Conservation (phyloP, 257 asterid species). For the Scutellaria galericulata region DNA sequence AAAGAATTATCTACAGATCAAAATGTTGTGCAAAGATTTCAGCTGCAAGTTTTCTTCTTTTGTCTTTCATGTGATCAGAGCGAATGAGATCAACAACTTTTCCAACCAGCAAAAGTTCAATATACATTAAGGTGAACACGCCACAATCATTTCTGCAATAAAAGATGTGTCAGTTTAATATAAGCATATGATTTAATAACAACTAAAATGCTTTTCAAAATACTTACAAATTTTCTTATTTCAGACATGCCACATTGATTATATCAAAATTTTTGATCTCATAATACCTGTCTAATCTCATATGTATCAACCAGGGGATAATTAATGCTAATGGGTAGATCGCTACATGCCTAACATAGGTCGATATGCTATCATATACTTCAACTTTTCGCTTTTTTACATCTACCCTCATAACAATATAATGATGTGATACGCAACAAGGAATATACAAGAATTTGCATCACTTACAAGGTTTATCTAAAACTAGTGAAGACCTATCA, state of each 20-base stretch:
- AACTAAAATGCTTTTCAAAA: no score
- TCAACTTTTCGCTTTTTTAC: no score
- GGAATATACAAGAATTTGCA: neutral
- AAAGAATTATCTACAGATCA: neutral
- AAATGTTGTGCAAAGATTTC: neutral
- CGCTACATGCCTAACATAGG: no score
- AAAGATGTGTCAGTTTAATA: neutral
- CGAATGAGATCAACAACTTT: neutral
- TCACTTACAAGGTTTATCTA: neutral
- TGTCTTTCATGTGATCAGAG: neutral
- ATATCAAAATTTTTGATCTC: no score
- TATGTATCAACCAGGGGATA: no score
- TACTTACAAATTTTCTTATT: neutral
- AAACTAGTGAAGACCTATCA: neutral
- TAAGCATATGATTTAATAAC: no score
- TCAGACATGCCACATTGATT: no score
- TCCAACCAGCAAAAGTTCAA: neutral
- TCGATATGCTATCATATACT: no score
- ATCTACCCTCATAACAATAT: neutral
- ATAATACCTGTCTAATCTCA: no score
- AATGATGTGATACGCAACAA: neutral
- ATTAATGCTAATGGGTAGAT: no score
- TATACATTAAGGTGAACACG: neutral
- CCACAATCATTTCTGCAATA: neutral
- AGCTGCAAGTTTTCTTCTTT: neutral